Percentiles rank a stretch among this genome's conserved stretches.
Conservation (phyloP, 2,329 filamentous ascomycete species). For the Nothophaeocryptopus gaeumannii region DNA sequence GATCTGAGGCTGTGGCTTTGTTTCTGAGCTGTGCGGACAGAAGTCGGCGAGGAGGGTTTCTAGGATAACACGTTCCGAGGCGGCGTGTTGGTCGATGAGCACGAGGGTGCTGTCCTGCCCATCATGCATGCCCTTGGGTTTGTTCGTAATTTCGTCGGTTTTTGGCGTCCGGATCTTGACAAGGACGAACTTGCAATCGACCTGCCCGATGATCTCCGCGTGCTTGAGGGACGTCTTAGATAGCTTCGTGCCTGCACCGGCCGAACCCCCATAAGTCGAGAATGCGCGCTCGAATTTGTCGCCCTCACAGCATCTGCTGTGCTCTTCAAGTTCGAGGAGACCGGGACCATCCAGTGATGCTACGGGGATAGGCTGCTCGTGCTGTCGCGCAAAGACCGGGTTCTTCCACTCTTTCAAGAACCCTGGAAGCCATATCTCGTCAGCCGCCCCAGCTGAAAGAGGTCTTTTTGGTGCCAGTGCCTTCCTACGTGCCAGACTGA, state of each 20-base stretch:
- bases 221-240: constrained; percentile 59
- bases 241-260: constrained; percentile 41
- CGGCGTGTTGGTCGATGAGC: constrained; percentile 89
- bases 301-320: constrained; percentile 14
- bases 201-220: constrained; percentile 72
- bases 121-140: not conserved
- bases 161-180: constrained; percentile 49
- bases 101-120: constrained; percentile 53
- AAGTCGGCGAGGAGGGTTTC: constrained; percentile 67
- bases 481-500: constrained; percentile 34
- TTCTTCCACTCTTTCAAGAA: constrained; percentile 70
- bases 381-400: constrained; percentile 62
- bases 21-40: constrained; percentile 32
- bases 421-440: constrained; percentile 55
- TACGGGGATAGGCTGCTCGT: constrained; percentile 26
- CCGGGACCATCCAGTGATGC: constrained; percentile 23
- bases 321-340: constrained; percentile 13
- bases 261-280: not conserved
- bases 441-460: not conserved
- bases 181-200: constrained; percentile 88
- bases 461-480: constrained; percentile 3
- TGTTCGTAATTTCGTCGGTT: not conserved
- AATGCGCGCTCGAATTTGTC: constrained; percentile 1
- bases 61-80: constrained; percentile 80
- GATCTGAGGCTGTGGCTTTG: not conserved